phyloP scores from a whole-genome alignment of 1,284 basidiomycete species.

The Earliella scabrosa region DNA sequence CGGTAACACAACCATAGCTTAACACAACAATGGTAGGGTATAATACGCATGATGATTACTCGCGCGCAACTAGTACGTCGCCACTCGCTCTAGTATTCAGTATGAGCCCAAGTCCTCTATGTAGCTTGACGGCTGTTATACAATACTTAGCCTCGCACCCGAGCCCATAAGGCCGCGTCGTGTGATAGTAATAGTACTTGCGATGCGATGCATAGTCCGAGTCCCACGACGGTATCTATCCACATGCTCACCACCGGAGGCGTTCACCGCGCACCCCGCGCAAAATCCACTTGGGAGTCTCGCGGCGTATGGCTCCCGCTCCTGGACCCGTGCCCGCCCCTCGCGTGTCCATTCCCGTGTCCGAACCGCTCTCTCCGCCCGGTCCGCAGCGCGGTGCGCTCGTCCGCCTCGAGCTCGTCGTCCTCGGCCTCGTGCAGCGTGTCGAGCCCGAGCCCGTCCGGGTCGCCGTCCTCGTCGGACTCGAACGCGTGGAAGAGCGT shows the following conservation, averaged over 20 bases:
- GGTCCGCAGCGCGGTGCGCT: constrained; percentile 41
- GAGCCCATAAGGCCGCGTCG: too few relatives aligned
- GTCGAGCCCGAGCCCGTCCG: constrained; percentile 34
- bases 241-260: not conserved
- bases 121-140: too few relatives aligned
- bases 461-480: constrained; percentile 38
- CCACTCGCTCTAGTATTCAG: too few relatives aligned
- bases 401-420: constrained; percentile 39
- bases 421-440: constrained; percentile 40
- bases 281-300: constrained; percentile 16
- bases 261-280: not conserved
- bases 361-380: constrained; percentile 18
- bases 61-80: too few relatives aligned
- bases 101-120: too few relatives aligned
- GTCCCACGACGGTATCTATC: too few relatives aligned
- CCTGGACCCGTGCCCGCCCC: constrained; percentile 21
- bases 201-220: too few relatives aligned
- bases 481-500: constrained; percentile 72
- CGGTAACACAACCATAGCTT: too few relatives aligned
- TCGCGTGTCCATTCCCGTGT: constrained; percentile 11
- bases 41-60: too few relatives aligned
- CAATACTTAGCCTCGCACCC: too few relatives aligned
- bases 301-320: constrained; percentile 33
- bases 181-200: too few relatives aligned
- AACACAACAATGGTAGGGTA: too few relatives aligned